Evolutionary conservation across 2,329 filamentous ascomycete species (phyloP), one percentile per base, ranked within the genome.

Genomic region (Tolypocladium tropicale): DNA sequence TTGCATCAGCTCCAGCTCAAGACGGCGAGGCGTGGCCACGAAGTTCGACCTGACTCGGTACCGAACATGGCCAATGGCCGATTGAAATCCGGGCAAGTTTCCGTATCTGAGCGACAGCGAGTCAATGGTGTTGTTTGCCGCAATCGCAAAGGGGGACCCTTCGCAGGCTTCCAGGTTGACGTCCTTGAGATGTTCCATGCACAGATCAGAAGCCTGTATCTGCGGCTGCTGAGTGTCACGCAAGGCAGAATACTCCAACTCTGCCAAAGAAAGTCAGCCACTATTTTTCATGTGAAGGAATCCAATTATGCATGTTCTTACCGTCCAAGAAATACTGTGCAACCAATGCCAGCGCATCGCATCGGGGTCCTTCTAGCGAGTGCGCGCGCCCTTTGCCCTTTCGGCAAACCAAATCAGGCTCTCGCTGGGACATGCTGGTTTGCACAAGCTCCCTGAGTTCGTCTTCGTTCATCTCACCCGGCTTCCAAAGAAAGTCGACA

Each of bases 281-380:
- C n/a, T n/a, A 18, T 30, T 28, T n/a, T n/a, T n/a, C n/a, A n/a
- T n/a, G n/a, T n/a, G n/a, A n/a, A n/a, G n/a, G n/a, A n/a, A n/a
- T n/a, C 4, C 16, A 21, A 23, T 21, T 2, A 7, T 21, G 37
- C 3, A 16, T n/a, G 21, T 11, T 32, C 62, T 63, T 68, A 80
- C 78, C 76, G 63, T 82, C 79, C 23, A 83, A 66, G 56, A 81
- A 81, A 55, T 76, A 72, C 53, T 73, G 71, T 10, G 74, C 74
- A 46, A 74, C 69, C 39, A 65, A 64, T 1, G 74, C 61, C 9
- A 82, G 63, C 12, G 70, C 65, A 57, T 81, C 77, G 11, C 53
- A 54, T 10, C 51, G 48, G 9, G 48, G n/a, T 30, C 34, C 46
- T 18, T 55, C 49, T 3, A 52, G 30, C 33, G 36, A 21, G 14